Evolutionary conservation across 257 asterid genomes (phyloP), one percentile per base, ranked within the genome.

Genomic region (Nicotiana knightiana): DNA sequence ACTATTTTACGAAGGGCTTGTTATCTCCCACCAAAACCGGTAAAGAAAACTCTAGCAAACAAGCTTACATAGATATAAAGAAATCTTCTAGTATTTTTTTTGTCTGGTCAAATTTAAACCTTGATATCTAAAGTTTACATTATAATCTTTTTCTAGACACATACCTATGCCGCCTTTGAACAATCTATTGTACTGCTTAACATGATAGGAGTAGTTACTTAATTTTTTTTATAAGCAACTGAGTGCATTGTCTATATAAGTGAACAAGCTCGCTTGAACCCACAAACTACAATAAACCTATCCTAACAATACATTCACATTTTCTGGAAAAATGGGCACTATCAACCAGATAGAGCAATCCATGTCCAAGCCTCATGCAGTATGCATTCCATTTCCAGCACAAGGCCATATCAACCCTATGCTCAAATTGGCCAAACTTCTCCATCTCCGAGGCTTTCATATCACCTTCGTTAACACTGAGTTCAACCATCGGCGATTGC

Each of bases 401-500:
- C 88, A 87, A 81, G 87, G 90, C 13, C 90, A 85, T 84, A 77
- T 87, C 35, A 87, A 81, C 37, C 87, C 88, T 24, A 85, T 87
- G 85, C 80, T 87, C 68, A 83, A 83, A 61, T 51, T 85, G 7
- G 87, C 87, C 63, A 82, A 83, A 65, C 76, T 87, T 7, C 88
- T 87, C 9, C 82, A 87, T 81, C 39, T 33, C 81, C 80, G 55
- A 81, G 88, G 90, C 55, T 87, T 87, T 81, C 79, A 83, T 26
- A 81, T 85, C 18, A 87, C 90, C 65, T 85, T 87, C 26, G 84
- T 85, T 3, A 79, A 83, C 86, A 53, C 90, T 4, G 83, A 87
- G 9, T 85, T 80, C 79, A 83, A 76, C 70, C 86, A 81, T 32
- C 76, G 79, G 3, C 30, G 87, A 13, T 43, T 85, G 9, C 51